Evolutionary conservation across 192 early-diverging fungal species (phyloP).

Genomic region (Backusella australiensis): DNA sequence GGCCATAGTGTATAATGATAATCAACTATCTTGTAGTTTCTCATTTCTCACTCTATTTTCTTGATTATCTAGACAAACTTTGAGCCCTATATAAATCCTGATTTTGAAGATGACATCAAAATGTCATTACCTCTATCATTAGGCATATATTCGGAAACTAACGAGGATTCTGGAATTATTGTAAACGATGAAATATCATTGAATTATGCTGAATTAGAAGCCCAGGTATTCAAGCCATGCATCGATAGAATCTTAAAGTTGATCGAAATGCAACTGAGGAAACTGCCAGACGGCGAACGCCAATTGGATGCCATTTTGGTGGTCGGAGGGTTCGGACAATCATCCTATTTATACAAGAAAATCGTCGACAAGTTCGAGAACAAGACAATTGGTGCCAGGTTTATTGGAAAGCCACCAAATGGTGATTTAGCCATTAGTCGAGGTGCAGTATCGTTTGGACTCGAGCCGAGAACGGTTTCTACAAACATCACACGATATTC

Average conservation of each 20-base stretch:
- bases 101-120: neutral
- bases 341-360: neutral
- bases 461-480: neutral
- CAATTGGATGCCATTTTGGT: neutral
- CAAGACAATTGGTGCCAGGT: neutral
- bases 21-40: neutral
- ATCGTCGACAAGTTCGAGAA: neutral
- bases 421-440: neutral
- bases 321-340: neutral
- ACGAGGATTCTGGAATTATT: neutral
- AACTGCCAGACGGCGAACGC: neutral
- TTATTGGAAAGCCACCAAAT: neutral
- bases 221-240: neutral
- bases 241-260: neutral
- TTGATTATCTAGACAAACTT: neutral
- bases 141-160: neutral
- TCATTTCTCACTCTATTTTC: neutral
- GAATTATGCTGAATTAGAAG: neutral
- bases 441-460: neutral
- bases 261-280: neutral
- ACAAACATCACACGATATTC: neutral
- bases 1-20: neutral
- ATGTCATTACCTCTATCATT: neutral
- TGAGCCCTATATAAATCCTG: neutral
- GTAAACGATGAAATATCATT: neutral